Base-by-base conservation (phyloP, 2,329 filamentous ascomycete species). In the Thielaviopsis musarum region DNA sequence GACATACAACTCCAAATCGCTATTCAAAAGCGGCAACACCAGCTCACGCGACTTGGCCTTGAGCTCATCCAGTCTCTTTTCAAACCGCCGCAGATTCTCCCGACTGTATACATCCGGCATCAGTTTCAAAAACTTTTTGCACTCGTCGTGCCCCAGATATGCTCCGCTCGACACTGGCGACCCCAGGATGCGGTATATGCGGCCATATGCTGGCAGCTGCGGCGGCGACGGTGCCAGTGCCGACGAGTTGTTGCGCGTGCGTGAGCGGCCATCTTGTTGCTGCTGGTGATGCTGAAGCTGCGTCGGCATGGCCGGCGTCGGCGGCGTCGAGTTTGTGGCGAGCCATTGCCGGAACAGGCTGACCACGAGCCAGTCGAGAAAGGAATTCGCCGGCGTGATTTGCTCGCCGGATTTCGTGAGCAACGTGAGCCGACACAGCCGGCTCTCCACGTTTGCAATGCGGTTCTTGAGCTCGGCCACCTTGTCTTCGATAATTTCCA, bases 401-500 rank as follows among this genome's bases (percentile, higher is more conserved):
- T 89, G 81, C 68, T 96, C 90, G 58, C 91, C 91, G 63, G 84
- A 77, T 12, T 82, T 80, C 21, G 87, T 95, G 3, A 83, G 87
- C 9, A 96, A 77, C 0, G 80, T 88, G 6, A 96, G 74, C 12
- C 90, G 81, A 72, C 94, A 94, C 13, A 97, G 79, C 58, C 85
- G 84, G 21, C 83, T 82, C 68, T 96, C 91, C 22, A 93, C 80
- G 28, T 86, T 83, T 41, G 82, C 79, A 63, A 95, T 88, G 7
- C 84, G 78, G 66, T 96, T 90, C 63, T 90, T 86, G 19, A 96
- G 77, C 70, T 96, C 91, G 65, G 95, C 89, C 5, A 93, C 89
- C 70, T 96, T 96, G 71, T 96, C 90, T 70, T 95, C 88, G 63
- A 96, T 94, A 41, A 96, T 78, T 65, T 96, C 90, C 10, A 96